Conservation (phyloP, 2,329 filamentous ascomycete genomes). For the Botrytis fabae region DNA sequence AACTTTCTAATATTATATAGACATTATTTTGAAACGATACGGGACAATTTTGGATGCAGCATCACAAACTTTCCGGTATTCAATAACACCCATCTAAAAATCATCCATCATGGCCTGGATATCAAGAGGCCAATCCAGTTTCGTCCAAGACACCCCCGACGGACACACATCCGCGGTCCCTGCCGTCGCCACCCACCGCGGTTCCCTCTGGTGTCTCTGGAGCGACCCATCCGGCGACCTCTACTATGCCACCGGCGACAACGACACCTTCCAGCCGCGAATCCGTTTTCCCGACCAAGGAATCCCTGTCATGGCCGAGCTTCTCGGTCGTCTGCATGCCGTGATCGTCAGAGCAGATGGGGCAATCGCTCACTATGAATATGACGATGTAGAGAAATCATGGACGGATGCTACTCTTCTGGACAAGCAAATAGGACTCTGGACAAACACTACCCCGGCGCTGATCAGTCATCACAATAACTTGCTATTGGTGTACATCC, state of each 20-base stretch:
- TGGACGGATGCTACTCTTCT: slow-evolving; percentile 38
- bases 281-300: slow-evolving; percentile 39
- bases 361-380: slow-evolving; percentile 40
- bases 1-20: neutral
- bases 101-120: slow-evolving; percentile 36
- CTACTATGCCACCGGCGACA: slow-evolving; percentile 41
- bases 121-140: slow-evolving; percentile 40
- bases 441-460: slow-evolving; percentile 37
- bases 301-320: slow-evolving; percentile 41
- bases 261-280: slow-evolving; percentile 38
- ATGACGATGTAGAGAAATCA: slow-evolving; percentile 38
- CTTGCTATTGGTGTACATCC: slow-evolving; percentile 41
- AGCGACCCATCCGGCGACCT: slow-evolving; percentile 36
- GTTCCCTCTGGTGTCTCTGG: slow-evolving; percentile 44
- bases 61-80: too few relatives aligned
- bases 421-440: slow-evolving; percentile 32
- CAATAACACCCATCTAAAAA: neutral
- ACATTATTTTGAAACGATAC: neutral
- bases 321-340: slow-evolving; percentile 42
- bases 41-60: neutral
- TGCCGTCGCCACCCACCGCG: slow-evolving; percentile 42
- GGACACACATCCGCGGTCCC: slow-evolving; percentile 41
- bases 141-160: slow-evolving; percentile 34
- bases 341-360: slow-evolving; percentile 39
- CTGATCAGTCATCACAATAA: slow-evolving; percentile 43